phyloP scores from a whole-genome alignment of 2,329 filamentous ascomycete genomes.

The Corniculantispora saksenae region DNA sequence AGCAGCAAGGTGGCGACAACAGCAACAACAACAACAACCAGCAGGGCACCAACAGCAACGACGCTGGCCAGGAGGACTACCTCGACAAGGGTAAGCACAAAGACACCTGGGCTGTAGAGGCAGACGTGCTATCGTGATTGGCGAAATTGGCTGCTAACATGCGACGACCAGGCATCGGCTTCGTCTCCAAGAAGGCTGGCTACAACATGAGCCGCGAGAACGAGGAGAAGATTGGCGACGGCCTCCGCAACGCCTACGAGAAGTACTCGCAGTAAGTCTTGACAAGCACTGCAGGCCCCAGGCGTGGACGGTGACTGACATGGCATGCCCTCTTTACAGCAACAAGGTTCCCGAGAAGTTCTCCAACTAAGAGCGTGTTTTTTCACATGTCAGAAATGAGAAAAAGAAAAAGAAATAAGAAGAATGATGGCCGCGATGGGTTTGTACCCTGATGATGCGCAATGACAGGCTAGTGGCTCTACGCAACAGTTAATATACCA shows the following conservation, averaged over 20 bases:
- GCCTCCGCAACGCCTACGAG: constrained; percentile 36
- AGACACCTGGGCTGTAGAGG: neutral
- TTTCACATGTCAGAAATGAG: neutral
- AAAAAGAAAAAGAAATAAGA: neutral
- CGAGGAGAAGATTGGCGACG: constrained; percentile 43
- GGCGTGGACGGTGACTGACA: neutral
- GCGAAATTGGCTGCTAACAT: neutral
- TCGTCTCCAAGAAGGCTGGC: constrained; percentile 36
- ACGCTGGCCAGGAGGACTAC: constrained; percentile 34
- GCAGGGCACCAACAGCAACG: neutral
- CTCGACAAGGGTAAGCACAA: constrained; percentile 38
- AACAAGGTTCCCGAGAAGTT: constrained; percentile 34
- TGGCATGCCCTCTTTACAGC: constrained; percentile 21
- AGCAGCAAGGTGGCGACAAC: constrained; percentile 12
- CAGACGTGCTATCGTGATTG: too few relatives aligned
- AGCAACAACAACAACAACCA: constrained; percentile 7
- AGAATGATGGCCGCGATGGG: neutral
- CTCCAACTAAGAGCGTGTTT: constrained; percentile 33
- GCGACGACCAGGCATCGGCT: constrained; percentile 30
- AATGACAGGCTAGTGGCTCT: constrained; percentile 1
- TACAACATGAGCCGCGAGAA: constrained; percentile 35
- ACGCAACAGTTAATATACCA: constrained; percentile 14
- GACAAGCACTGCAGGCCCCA: neutral
- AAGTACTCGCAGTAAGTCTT: constrained; percentile 39
- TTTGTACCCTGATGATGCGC: neutral